These are phyloP conservation scores for Cyclostephanos tholiformis DNA, from an alignment of 108 stramenopile species.

Conservation along the genomic window DNA sequence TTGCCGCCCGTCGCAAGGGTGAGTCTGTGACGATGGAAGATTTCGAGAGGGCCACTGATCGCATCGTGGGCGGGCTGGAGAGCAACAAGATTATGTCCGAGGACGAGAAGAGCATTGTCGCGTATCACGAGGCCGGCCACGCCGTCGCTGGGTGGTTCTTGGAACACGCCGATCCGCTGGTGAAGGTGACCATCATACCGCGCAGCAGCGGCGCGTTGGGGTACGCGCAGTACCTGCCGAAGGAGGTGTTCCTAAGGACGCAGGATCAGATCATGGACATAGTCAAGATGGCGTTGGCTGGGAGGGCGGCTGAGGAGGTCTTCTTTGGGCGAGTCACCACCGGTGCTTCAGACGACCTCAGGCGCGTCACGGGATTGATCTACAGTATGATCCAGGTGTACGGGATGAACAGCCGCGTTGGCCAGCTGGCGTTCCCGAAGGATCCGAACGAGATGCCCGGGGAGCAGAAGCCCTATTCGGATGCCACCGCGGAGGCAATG, in stretches of 20 bases:
- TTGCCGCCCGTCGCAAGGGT: constrained; percentile 90
- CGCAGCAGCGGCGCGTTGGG: constrained; percentile 90
- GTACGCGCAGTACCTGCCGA: constrained; percentile 96
- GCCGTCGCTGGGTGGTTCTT: constrained; percentile 95
- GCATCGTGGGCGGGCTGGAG: constrained; percentile 97
- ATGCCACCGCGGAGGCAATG: constrained; percentile 94
- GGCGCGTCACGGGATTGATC: constrained; percentile 91
- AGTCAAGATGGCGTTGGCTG: constrained; percentile 96
- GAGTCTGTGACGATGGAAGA: constrained; percentile 85
- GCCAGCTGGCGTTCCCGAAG: constrained; percentile 92
- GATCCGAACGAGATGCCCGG: constrained; percentile 69
- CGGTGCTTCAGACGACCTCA: constrained; percentile 94
- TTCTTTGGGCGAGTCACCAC: constrained; percentile 95
- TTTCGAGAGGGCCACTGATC: constrained; percentile 94
- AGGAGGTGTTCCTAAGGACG: constrained; percentile 85
- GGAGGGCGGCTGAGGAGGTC: constrained; percentile 93
- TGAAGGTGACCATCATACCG: constrained; percentile 98
- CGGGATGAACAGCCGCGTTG: constrained; percentile 95
- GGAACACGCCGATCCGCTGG: constrained; percentile 94
- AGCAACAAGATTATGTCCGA: constrained; percentile 91
- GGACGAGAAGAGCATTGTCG: constrained; percentile 90
- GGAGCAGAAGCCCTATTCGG: constrained; percentile 90
- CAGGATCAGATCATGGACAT: constrained; percentile 94
- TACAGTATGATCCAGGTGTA: constrained; percentile 93
- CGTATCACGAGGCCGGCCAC: constrained; percentile 98